phyloP scores from a whole-genome alignment of 495 filamentous ascomycete genomes.

The Hyaloscypha finlandica region DNA sequence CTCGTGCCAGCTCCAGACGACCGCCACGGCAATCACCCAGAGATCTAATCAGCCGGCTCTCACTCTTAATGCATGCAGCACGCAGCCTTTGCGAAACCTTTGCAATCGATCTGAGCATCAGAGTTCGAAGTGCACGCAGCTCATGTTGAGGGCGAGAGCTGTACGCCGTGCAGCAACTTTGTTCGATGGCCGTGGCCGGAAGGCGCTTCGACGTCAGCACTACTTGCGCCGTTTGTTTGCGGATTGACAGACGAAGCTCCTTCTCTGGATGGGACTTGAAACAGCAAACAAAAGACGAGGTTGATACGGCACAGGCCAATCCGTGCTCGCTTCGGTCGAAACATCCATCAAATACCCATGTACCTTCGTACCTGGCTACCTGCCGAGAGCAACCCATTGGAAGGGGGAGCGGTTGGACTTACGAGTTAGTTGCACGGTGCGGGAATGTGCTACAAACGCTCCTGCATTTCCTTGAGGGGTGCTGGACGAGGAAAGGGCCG shows the following conservation, averaged over 20 bases:
- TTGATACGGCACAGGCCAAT: neutral
- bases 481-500: neutral
- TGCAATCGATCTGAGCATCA: neutral
- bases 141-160: neutral
- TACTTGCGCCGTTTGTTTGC: neutral
- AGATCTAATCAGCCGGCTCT: neutral
- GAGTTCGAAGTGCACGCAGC: neutral
- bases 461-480: neutral
- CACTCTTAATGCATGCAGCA: neutral
- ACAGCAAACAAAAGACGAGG: conserved; percentile 9
- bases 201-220: conserved; percentile 2
- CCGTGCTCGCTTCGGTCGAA: conserved; percentile 20
- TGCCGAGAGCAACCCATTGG: neutral
- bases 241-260: neutral
- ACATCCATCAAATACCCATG: conserved; percentile 6
- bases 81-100: neutral
- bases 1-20: neutral
- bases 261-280: conserved; percentile 2
- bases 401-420: conserved; percentile 4
- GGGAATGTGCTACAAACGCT: neutral
- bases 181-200: neutral
- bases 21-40: neutral
- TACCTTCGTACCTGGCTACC: neutral
- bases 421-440: neutral
- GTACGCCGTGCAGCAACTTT: neutral